Conservation (phyloP, 2,329 filamentous ascomycete genomes). For the Verticillium zaregamsianum region DNA sequence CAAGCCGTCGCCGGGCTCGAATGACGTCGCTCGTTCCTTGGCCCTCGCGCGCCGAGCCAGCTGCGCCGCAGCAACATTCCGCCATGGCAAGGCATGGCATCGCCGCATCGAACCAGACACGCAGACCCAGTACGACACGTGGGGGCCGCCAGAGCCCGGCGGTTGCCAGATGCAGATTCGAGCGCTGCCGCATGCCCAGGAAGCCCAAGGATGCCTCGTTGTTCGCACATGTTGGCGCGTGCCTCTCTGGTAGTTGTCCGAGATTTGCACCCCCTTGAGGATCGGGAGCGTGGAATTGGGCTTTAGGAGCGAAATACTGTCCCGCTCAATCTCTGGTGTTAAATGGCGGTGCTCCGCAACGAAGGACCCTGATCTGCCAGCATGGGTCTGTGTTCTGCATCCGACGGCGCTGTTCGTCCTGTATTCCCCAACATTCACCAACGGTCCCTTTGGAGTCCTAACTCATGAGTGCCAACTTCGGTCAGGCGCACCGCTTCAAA, state of each 20-base stretch:
- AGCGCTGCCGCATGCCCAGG: not conserved
- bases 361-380: not conserved
- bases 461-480: too few relatives aligned
- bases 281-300: not conserved
- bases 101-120: not conserved
- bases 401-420: not conserved
- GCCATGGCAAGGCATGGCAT: not conserved
- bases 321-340: not conserved
- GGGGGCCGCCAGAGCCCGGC: not conserved
- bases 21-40: not conserved
- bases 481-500: too few relatives aligned
- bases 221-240: not conserved
- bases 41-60: not conserved
- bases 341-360: not conserved
- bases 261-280: not conserved
- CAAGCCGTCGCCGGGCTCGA: not conserved
- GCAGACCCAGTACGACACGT: not conserved
- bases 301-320: not conserved
- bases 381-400: not conserved
- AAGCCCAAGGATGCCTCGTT: not conserved
- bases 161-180: not conserved
- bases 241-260: too few relatives aligned
- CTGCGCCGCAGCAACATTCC: not conserved
- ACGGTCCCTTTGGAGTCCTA: too few relatives aligned
- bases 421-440: too few relatives aligned